Evolutionary conservation across 768 basidiomycete genomes (phyloP), one percentile per base, ranked within the genome.

Genomic region (Chalciporus sphaerocephalus): DNA sequence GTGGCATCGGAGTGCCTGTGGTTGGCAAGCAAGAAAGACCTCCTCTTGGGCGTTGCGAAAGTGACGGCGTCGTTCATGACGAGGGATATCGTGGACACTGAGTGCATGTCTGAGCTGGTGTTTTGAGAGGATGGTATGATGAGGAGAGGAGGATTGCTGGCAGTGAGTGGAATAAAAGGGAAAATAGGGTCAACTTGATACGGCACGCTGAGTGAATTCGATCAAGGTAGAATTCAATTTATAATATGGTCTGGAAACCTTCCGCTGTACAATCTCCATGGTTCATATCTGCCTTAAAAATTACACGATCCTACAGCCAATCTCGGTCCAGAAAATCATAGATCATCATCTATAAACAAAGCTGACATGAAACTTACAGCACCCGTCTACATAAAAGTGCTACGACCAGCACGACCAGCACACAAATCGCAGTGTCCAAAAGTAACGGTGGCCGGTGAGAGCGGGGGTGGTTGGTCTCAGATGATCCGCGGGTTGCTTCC

Each of bases 361-460:
- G 52, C 17, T 37, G 52, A 49, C 46, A 38, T 40, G 50, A 44
- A 44, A 59, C 48, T 67, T 61, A 76, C 48, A 76, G 53, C 46
- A 76, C 65, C 59, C 85, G 73, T 48, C 83, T 75, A 54, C 77
- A 85, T 38, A 90, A 69, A 33, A 91, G 73, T 25, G 78, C 81
- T 56, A 84, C 76, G 38, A 83, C 74, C 46, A 89, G 65, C 12
- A 83, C 81, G 9, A 90, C 67, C 17, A 87, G 69, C 38, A 89
- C 71, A 61, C 83, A 82, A 48, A 91, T 90, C 22, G 81, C 80
- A 10, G 79, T 79, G 62, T 90, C 88, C 24, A 91, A 69, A 18
- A 87, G 64, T 20, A 87, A 58, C 18, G 85, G 85, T 18, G 85
- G 80, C 37, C 63, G 62, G 39, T 51, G 56, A 30, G 53, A 55